Percentiles rank a stretch among this genome's conserved stretches.
phyloP scores from a whole-genome alignment of 176 grass and related monocot species.

The Zizania latifolia region DNA sequence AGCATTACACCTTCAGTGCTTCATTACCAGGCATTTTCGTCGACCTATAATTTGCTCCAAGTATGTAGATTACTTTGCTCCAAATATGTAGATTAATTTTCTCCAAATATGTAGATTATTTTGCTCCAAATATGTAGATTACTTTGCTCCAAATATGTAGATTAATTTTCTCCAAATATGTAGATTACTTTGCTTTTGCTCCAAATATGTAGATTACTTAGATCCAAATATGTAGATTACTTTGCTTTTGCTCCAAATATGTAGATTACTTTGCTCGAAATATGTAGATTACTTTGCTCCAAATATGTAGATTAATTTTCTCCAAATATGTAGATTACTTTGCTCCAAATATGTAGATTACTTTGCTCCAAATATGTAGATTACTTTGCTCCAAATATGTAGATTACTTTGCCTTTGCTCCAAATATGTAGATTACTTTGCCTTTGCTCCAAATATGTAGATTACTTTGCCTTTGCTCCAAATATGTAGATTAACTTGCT shows the following conservation, averaged over 20 bases:
- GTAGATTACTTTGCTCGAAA: not conserved
- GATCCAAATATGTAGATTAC: not conserved
- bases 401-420: too few relatives aligned
- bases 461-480: too few relatives aligned
- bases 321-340: not conserved
- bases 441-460: not conserved
- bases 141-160: not conserved
- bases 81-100: not conserved
- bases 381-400: not conserved
- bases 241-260: too few relatives aligned
- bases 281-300: too few relatives aligned
- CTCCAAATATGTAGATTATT: not conserved
- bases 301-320: not conserved
- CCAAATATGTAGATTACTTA: not conserved
- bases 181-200: too few relatives aligned
- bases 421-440: not conserved
- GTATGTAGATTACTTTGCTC: too few relatives aligned
- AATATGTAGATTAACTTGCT: not conserved
- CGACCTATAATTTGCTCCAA: not conserved
- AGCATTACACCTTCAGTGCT: not conserved
- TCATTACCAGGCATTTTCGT: not conserved
- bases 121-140: not conserved
- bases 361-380: not conserved
- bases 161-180: not conserved
- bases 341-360: not conserved